Conservation (phyloP, 163 green algal genomes). For the Chlamydomonas reinhardtii region DNA sequence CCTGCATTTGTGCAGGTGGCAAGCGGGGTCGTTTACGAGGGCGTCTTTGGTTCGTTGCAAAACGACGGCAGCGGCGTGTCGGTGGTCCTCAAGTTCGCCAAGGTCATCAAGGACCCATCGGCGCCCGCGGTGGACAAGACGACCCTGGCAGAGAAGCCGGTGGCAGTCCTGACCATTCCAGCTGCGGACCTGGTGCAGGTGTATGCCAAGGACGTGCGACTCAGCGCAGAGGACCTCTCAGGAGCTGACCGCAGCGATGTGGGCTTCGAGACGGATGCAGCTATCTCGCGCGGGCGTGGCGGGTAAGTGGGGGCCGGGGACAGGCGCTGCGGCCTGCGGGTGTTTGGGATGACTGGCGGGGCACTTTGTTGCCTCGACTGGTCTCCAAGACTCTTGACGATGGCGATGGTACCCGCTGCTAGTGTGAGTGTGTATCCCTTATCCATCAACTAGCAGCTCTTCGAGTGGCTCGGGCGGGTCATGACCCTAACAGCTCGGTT, state of each 20-base stretch:
- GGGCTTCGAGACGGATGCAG: conserved; percentile 85
- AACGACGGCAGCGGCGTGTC: conserved; percentile 37
- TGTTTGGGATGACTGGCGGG: no score
- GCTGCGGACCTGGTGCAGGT: conserved; percentile 68
- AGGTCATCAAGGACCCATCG: conserved; percentile 52
- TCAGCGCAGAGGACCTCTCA: conserved; percentile 60
- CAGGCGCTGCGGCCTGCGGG: no score
- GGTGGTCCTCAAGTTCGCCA: conserved; percentile 63
- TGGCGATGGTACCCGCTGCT: no score
- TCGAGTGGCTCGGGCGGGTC: no score
- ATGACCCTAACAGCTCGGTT: no score
- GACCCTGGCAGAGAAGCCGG: conserved; percentile 65
- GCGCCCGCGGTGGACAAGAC: conserved; percentile 2
- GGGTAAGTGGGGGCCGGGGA: conserved; percentile 53
- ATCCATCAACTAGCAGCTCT: no score
- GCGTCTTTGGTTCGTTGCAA: conserved; percentile 75
- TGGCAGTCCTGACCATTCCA: conserved; percentile 53
- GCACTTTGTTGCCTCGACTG: no score
- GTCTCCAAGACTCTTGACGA: no score
- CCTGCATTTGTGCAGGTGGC: conserved; percentile 61
- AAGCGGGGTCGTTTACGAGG: conserved; percentile 74
- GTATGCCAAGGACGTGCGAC: conserved; percentile 72
- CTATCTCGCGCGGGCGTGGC: conserved; percentile 77
- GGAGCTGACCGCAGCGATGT: conserved; percentile 57
- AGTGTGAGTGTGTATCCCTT: no score